Conservation (phyloP, 1,139 yeast genomes). For the Zygoascus sp. region DNA sequence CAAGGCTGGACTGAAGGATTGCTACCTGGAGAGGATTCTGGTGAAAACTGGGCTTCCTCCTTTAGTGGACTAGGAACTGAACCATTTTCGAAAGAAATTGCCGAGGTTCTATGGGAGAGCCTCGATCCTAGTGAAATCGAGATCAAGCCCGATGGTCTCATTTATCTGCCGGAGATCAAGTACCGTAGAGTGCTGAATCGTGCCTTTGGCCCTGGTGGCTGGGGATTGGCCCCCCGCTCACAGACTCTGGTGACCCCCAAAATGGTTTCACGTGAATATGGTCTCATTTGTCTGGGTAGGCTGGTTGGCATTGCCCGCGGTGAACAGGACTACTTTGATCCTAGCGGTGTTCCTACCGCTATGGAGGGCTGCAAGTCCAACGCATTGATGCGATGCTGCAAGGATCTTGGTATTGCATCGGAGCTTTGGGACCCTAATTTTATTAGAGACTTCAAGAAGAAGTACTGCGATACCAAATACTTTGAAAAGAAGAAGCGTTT, state of each 20-base stretch:
- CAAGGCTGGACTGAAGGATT: constrained; percentile 1
- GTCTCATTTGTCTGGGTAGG: constrained; percentile 79
- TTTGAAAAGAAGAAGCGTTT: constrained; percentile 76
- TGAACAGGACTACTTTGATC: constrained; percentile 88
- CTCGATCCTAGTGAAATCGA: constrained; percentile 71
- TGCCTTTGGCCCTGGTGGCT: constrained; percentile 98
- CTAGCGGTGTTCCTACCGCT: constrained; percentile 87
- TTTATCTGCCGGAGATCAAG: constrained; percentile 90
- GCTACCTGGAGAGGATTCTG: constrained; percentile 7
- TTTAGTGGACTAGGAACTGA: constrained; percentile 65
- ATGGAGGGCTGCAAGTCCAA: constrained; percentile 96
- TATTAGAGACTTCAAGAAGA: constrained; percentile 71
- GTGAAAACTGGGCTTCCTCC: constrained; percentile 31
- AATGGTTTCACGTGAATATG: constrained; percentile 82
- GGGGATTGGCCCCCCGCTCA: constrained; percentile 96
- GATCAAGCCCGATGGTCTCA: constrained; percentile 89
- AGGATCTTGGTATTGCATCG: constrained; percentile 93
- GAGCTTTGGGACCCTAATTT: constrained; percentile 96
- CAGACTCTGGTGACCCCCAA: constrained; percentile 67
- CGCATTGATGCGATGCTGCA: constrained; percentile 96
- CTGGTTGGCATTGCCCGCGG: constrained; percentile 91
- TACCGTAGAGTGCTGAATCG: constrained; percentile 81
- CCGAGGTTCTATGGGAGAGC: constrained; percentile 55
- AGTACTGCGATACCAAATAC: constrained; percentile 75
- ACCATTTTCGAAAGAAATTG: constrained; percentile 62